Percentiles rank a stretch among this genome's conserved stretches.
Evolutionary conservation across 1,139 yeast species (phyloP).

Genomic region (Hemisphaericaspora lyxosophila): DNA sequence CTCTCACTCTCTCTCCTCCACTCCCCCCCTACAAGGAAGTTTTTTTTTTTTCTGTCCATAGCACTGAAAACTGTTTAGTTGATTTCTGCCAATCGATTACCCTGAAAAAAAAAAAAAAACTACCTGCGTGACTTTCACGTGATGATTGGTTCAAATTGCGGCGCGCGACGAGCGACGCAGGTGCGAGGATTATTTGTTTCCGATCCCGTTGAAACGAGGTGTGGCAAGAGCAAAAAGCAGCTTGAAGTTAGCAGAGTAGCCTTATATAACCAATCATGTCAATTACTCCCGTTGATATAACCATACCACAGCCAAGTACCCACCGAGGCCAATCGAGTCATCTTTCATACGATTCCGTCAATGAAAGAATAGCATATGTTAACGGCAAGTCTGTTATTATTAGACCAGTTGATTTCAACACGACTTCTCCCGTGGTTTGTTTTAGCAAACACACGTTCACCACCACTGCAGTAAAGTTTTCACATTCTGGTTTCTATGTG

Average conservation of each 20-base stretch:
- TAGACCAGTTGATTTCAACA: constrained; percentile 53
- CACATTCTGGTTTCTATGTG: constrained; percentile 86
- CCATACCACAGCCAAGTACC: constrained; percentile 82
- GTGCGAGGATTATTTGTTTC: no score
- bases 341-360: constrained; percentile 66
- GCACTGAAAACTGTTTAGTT: neutral
- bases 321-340: constrained; percentile 68
- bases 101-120: neutral
- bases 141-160: no score
- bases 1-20: neutral
- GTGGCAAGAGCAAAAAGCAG: no score
- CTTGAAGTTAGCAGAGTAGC: no score
- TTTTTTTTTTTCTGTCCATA: neutral
- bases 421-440: constrained; percentile 49
- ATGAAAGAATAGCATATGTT: constrained; percentile 75
- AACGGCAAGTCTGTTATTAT: constrained; percentile 78
- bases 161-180: no score
- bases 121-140: no score
- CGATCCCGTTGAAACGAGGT: no score
- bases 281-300: constrained; percentile 29
- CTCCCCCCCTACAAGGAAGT: no score
- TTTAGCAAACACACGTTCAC: constrained; percentile 68
- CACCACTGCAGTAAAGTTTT: constrained; percentile 80
- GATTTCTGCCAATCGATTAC: neutral
- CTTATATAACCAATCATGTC: constrained; percentile 24